Evolutionary conservation across 805 yeast genomes (phyloP).

Genomic region (Lachancea nothofagi): DNA sequence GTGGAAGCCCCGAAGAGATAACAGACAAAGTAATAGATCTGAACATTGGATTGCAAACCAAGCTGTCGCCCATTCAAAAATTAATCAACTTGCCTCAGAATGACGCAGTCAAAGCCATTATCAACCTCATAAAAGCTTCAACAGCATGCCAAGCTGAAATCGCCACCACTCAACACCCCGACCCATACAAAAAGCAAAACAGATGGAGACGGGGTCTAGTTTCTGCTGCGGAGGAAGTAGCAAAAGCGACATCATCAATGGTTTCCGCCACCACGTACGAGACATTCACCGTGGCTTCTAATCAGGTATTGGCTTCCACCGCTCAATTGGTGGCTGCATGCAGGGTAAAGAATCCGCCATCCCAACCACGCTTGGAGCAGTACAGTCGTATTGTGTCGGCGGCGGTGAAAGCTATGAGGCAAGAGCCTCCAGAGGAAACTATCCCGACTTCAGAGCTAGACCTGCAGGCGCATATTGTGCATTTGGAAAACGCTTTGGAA

Average conservation of each 20-base stretch:
- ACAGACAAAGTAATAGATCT: constrained; percentile 73
- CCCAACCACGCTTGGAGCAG: constrained; percentile 68
- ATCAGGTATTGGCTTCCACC: constrained; percentile 87
- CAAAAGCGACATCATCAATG: constrained; percentile 72
- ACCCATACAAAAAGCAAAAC: constrained; percentile 79
- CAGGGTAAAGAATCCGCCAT: constrained; percentile 70
- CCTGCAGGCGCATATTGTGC: constrained; percentile 84
- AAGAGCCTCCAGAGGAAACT: constrained; percentile 44
- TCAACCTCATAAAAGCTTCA: constrained; percentile 65
- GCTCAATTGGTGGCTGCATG: constrained; percentile 91
- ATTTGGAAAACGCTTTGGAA: constrained; percentile 66
- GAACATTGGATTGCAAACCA: constrained; percentile 67
- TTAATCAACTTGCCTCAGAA: constrained; percentile 40
- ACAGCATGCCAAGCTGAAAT: constrained; percentile 79
- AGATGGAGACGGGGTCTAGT: constrained; percentile 93
- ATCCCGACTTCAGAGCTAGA: constrained; percentile 77
- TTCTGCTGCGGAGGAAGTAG: constrained; percentile 84
- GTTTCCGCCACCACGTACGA: constrained; percentile 81
- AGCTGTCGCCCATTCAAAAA: constrained; percentile 60
- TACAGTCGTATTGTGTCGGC: constrained; percentile 63
- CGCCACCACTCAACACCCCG: constrained; percentile 62
- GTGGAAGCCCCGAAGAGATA: constrained; percentile 54
- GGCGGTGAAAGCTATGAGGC: constrained; percentile 72
- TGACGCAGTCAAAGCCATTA: constrained; percentile 50
- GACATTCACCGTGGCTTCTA: constrained; percentile 82